Conservation (phyloP, 1,284 basidiomycete species). For the Lentinula novae-zelandiae region DNA sequence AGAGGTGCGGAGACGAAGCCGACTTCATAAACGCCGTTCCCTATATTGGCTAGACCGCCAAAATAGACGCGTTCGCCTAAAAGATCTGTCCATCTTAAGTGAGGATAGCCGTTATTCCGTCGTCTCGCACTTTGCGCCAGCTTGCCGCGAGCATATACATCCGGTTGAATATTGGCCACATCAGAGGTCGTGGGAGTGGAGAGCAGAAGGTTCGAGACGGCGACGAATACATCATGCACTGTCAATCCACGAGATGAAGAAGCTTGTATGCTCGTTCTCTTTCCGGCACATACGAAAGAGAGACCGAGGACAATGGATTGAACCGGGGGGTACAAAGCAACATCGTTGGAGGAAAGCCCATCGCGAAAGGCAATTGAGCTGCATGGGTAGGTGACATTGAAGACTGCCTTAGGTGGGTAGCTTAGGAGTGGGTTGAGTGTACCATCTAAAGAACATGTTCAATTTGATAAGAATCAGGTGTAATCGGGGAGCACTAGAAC, state of each 20-base stretch:
- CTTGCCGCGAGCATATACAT: background rate
- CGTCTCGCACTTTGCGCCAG: background rate
- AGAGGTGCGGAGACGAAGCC: background rate
- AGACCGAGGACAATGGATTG: background rate
- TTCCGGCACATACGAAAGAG: background rate
- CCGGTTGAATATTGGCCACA: background rate
- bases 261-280: background rate
- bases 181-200: background rate
- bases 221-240: conserved; percentile 4
- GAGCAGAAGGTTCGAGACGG: background rate
- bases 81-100: conserved; percentile 2
- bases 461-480: background rate
- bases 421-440: background rate
- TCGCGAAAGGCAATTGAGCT: conserved; percentile 3
- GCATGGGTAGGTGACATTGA: background rate
- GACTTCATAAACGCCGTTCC: background rate
- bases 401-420: background rate
- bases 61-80: conserved; percentile 1
- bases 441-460: background rate
- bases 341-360: background rate
- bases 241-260: conserved; percentile 2
- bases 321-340: background rate
- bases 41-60: background rate
- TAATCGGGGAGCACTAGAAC: background rate
- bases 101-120: background rate